Conservation (phyloP, 1,284 basidiomycete species). For the Serendipita sp. region DNA sequence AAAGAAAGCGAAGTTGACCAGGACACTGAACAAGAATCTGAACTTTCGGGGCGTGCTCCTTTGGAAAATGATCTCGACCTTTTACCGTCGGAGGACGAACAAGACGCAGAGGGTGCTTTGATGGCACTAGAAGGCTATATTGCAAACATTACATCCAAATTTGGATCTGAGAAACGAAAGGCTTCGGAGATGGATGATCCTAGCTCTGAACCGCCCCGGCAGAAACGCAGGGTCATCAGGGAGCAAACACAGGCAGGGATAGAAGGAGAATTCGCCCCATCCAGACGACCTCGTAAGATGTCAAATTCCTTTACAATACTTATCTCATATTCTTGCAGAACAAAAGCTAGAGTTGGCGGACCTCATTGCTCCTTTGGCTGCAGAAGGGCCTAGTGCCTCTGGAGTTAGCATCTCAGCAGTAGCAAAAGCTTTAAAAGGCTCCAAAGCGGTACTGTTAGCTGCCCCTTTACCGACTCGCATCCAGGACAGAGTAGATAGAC, state of each 20-base stretch:
- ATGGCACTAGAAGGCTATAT: slow-evolving; percentile 60
- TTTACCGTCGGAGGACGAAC: slow-evolving; percentile 26
- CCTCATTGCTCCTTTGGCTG: slow-evolving; percentile 51
- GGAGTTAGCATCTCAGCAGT: slow-evolving; percentile 44
- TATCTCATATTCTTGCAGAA: slow-evolving; percentile 25
- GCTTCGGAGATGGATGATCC: slow-evolving; percentile 27
- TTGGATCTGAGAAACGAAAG: slow-evolving; percentile 54
- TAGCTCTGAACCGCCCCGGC: slow-evolving; percentile 20
- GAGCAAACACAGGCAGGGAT: slow-evolving; percentile 63
- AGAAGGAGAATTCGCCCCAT: slow-evolving; percentile 50
- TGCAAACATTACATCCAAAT: slow-evolving; percentile 41
- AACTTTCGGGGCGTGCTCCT: slow-evolving; percentile 29
- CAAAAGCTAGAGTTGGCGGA: slow-evolving; percentile 55
- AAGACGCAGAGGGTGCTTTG: slow-evolving; percentile 35
- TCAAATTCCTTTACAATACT: slow-evolving; percentile 9
- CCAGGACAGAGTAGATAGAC: slow-evolving; percentile 82
- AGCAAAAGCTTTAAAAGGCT: slow-evolving; percentile 23
- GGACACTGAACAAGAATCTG: slow-evolving; percentile 24
- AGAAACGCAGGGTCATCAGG: slow-evolving; percentile 49
- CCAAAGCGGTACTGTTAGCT: slow-evolving; percentile 45
- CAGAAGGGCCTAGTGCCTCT: slow-evolving; percentile 51
- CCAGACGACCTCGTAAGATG: neutral
- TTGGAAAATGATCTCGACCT: slow-evolving; percentile 42
- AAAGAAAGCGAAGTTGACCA: slow-evolving; percentile 37
- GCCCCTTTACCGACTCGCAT: slow-evolving; percentile 78